Evolutionary conservation across 495 filamentous ascomycete species (phyloP).

Genomic region (Podospora pseudoanserina): DNA sequence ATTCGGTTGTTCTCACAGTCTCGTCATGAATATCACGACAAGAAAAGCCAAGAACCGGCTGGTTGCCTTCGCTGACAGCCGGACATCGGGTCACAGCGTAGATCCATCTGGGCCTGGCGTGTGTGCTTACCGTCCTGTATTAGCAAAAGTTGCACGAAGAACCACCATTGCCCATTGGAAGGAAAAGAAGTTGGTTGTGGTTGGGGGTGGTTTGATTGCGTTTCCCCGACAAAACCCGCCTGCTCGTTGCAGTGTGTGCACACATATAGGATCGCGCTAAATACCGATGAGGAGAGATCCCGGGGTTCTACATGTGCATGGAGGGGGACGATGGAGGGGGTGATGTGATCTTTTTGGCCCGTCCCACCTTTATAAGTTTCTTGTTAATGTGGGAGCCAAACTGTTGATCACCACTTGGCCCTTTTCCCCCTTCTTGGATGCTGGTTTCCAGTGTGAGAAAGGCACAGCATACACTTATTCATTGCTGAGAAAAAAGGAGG

Average conservation of each 20-base stretch:
- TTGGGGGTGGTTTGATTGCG: not conserved
- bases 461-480: not conserved
- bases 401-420: not conserved
- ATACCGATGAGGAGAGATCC: conserved; percentile 8
- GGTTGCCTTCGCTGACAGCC: conserved; percentile 11
- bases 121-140: not conserved
- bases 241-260: not conserved
- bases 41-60: conserved; percentile 1
- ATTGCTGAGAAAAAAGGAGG: not conserved
- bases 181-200: not conserved
- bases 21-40: not conserved
- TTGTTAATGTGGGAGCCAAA: not conserved
- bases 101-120: not conserved
- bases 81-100: conserved; percentile 8
- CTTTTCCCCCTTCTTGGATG: not conserved
- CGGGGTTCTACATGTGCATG: conserved; percentile 10
- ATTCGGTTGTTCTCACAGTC: not conserved
- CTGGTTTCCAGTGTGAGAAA: not conserved
- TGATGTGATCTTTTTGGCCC: not conserved
- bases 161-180: not conserved
- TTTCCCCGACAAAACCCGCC: conserved; percentile 3
- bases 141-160: not conserved
- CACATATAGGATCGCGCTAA: conserved; percentile 7
- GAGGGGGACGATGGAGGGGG: not conserved
- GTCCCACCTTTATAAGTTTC: not conserved